Conservation (phyloP, 768 basidiomycete genomes). For the Panaeolus cyanescens region DNA sequence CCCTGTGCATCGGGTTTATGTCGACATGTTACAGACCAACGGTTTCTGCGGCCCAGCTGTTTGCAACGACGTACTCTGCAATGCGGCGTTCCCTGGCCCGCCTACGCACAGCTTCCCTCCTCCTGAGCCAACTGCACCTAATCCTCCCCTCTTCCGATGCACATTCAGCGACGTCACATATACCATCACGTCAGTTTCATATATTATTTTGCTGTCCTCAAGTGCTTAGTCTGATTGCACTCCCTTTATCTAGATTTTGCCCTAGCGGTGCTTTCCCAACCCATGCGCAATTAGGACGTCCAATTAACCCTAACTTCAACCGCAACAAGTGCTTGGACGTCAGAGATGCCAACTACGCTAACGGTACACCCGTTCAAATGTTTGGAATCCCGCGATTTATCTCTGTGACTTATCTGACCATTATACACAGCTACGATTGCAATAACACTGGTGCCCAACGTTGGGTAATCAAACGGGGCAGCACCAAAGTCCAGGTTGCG, state of each 20-base stretch:
- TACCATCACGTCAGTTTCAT: conserved; percentile 18
- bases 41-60: not conserved
- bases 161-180: conserved; percentile 16
- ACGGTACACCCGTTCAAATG: conserved; percentile 38
- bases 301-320: conserved; percentile 24
- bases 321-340: conserved; percentile 32
- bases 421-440: conserved; percentile 32
- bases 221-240: not conserved
- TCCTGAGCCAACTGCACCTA: conserved; percentile 13
- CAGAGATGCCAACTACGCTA: conserved; percentile 21
- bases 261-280: conserved; percentile 11
- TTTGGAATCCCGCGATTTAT: no score
- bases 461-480: conserved; percentile 29
- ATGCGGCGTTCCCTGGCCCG: conserved; percentile 3
- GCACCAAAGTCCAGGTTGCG: conserved; percentile 27
- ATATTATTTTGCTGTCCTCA: not conserved
- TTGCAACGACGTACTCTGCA: not conserved
- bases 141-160: conserved; percentile 21
- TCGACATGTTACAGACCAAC: not conserved
- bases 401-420: not conserved
- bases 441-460: conserved; percentile 31
- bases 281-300: not conserved
- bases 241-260: conserved; percentile 6
- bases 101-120: conserved; percentile 8
- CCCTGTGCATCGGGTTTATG: not conserved